phyloP scores from a whole-genome alignment of 148 eudicot genomes.

The Cornus controversa region DNA sequence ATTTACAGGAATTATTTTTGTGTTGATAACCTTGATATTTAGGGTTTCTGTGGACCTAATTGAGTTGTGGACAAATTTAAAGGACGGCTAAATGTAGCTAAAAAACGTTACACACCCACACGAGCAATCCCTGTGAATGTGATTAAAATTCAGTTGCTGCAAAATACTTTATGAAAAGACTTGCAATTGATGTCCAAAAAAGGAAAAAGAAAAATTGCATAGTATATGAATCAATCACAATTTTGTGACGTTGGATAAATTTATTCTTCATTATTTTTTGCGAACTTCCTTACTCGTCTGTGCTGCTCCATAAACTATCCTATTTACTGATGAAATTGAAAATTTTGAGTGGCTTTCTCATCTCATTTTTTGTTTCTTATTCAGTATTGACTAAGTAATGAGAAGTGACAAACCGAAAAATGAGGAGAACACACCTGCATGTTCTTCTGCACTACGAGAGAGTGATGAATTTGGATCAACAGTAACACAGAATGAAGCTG shows the following conservation, averaged over 20 bases:
- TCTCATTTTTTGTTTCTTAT: neutral
- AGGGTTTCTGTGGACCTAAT: neutral
- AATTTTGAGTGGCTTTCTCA: neutral
- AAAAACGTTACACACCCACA: too few relatives aligned
- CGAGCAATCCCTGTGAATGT: neutral
- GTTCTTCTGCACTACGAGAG: conserved; percentile 2
- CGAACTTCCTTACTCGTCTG: neutral
- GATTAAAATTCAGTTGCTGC: neutral
- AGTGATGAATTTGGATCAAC: conserved; percentile 11
- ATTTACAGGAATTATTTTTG: neutral
- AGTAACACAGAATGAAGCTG: conserved; percentile 17
- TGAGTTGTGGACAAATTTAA: neutral
- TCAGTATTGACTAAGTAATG: conserved; percentile 16
- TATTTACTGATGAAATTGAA: neutral
- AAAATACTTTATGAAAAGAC: neutral
- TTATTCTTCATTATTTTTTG: neutral
- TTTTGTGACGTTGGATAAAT: neutral
- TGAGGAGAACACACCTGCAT: conserved; percentile 11
- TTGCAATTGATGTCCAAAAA: too few relatives aligned
- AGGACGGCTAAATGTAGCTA: neutral
- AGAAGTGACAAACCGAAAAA: conserved; percentile 10
- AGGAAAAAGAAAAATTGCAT: too few relatives aligned
- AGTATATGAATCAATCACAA: neutral
- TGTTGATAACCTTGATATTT: neutral
- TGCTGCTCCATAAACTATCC: neutral